These are phyloP conservation scores for Diaporthe sp. DNA, from an alignment of 2,329 filamentous ascomycete species.

Conservation along the genomic window DNA sequence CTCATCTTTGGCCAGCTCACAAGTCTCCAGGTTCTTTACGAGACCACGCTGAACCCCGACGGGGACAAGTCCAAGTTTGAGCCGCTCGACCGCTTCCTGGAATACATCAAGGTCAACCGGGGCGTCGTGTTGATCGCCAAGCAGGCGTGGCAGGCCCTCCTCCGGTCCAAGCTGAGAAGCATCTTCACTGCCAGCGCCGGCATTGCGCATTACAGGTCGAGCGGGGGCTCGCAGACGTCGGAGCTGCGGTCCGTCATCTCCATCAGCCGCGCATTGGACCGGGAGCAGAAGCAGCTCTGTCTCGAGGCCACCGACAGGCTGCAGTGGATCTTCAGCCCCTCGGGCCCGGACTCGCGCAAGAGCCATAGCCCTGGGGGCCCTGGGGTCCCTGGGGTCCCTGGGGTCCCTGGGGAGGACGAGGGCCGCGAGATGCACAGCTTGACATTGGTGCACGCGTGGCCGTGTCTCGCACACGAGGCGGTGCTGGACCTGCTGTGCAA, in stretches of 20 bases:
- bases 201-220: not conserved
- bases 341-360: not conserved
- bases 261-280: slow-evolving; percentile 23
- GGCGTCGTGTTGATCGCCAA: slow-evolving; percentile 56
- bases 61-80: slow-evolving; percentile 52
- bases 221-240: slow-evolving; percentile 11
- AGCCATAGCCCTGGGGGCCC: not conserved
- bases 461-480: slow-evolving; percentile 17
- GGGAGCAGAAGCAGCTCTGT: slow-evolving; percentile 32
- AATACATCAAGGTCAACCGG: slow-evolving; percentile 58
- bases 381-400: not conserved
- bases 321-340: slow-evolving; percentile 31
- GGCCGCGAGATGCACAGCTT: slow-evolving; percentile 4
- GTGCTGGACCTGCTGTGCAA: slow-evolving; percentile 27
- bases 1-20: slow-evolving; percentile 61
- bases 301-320: slow-evolving; percentile 32
- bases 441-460: slow-evolving; percentile 29
- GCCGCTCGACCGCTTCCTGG: slow-evolving; percentile 54
- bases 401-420: not conserved
- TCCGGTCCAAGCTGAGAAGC: slow-evolving; percentile 51
- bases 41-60: slow-evolving; percentile 54
- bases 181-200: slow-evolving; percentile 42
- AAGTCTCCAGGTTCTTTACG: slow-evolving; percentile 63
- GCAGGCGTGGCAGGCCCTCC: slow-evolving; percentile 51
- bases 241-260: slow-evolving; percentile 31